A percentile compares a stretch with the other conserved stretches of the same genome.
Conservation (phyloP, 2,329 filamentous ascomycete species). For the Periconia digitata region DNA sequence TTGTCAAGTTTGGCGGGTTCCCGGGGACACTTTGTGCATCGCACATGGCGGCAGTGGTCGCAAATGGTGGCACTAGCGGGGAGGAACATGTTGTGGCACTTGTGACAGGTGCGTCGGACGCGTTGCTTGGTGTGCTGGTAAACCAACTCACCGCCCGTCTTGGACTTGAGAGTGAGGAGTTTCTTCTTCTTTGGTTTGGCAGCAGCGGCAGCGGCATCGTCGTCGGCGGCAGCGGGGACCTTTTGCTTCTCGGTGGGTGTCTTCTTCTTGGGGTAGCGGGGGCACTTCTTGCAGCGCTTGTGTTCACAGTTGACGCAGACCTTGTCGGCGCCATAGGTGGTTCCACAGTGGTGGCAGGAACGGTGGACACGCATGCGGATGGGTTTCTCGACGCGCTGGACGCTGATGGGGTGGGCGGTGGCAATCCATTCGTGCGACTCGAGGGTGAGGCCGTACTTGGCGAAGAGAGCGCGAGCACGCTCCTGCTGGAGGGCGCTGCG, state of each 20-base stretch:
- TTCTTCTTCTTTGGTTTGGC: conserved; percentile 53
- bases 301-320: conserved; percentile 78
- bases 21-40: conserved; percentile 79
- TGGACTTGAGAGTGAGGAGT: conserved; percentile 65
- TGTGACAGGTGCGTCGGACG: conserved; percentile 74
- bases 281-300: conserved; percentile 77
- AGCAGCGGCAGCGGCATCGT: conserved; percentile 45
- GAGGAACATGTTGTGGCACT: conserved; percentile 66
- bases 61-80: conserved; percentile 60
- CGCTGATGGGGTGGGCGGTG: conserved; percentile 26
- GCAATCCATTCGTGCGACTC: conserved; percentile 43
- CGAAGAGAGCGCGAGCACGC: conserved; percentile 44
- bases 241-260: conserved; percentile 42
- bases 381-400: conserved; percentile 68
- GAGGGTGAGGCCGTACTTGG: conserved; percentile 46
- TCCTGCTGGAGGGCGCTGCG: conserved; percentile 42
- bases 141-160: conserved; percentile 68
- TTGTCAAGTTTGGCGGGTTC: conserved; percentile 73
- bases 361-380: conserved; percentile 77
- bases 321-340: conserved; percentile 71
- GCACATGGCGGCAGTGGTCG: conserved; percentile 67
- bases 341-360: conserved; percentile 78
- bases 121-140: conserved; percentile 72
- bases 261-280: conserved; percentile 70
- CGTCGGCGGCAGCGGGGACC: conserved; percentile 17